A percentile compares a stretch with the other conserved stretches of the same genome.
These are phyloP conservation scores for Diaporthe amygdali DNA, from an alignment of 2,329 filamentous ascomycete genomes.

Conservation along the genomic window DNA sequence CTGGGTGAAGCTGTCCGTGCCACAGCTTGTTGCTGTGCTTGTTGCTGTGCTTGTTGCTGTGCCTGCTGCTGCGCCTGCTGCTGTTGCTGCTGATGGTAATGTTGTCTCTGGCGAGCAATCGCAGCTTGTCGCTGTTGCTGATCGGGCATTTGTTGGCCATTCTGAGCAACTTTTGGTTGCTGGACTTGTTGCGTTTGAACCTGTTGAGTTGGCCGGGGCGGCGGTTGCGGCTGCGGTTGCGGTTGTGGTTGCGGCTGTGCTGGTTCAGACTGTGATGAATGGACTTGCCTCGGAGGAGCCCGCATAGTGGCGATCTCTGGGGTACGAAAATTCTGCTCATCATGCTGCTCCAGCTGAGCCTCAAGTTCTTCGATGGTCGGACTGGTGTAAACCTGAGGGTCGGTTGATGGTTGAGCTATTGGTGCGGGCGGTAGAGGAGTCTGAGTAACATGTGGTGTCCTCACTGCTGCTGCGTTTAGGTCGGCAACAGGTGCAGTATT, in stretches of 20 bases:
- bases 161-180: neutral
- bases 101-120: conserved; percentile 27
- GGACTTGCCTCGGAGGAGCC: conserved; percentile 4
- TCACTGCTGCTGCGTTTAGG: neutral
- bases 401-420: neutral
- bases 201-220: conserved; percentile 18
- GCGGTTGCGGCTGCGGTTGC: conserved; percentile 17
- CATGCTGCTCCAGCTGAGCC: conserved; percentile 24
- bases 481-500: conserved; percentile 17
- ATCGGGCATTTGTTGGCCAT: conserved; percentile 27
- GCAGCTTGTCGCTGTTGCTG: conserved; percentile 21
- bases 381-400: conserved; percentile 21
- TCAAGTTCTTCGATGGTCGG: conserved; percentile 26
- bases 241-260: neutral
- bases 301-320: conserved; percentile 11
- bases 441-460: conserved; percentile 14
- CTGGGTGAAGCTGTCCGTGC: conserved; percentile 23
- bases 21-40: conserved; percentile 26
- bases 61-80: conserved; percentile 29
- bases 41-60: neutral
- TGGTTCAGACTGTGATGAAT: conserved; percentile 1
- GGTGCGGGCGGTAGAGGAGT: conserved; percentile 6
- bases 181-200: conserved; percentile 24
- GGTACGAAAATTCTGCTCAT: conserved; percentile 8
- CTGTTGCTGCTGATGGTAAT: conserved; percentile 27